These are phyloP conservation scores for Rhodotorula sphaerocarpa DNA, from an alignment of 768 basidiomycete species.

Conservation along the genomic window DNA sequence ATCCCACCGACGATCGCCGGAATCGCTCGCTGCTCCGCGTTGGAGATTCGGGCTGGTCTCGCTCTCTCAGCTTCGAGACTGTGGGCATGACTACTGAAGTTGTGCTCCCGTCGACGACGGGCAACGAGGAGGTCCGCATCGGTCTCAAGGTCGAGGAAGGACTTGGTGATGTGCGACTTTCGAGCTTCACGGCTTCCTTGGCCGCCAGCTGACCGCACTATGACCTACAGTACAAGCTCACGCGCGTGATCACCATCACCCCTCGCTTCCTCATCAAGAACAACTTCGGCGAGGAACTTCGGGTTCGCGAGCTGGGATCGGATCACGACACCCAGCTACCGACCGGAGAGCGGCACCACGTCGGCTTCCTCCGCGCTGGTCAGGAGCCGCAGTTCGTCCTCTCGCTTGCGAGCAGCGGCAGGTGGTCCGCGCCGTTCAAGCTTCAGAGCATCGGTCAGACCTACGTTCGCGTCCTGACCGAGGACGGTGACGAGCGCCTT, in stretches of 20 bases:
- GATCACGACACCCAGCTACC: constrained; percentile 56
- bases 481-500: constrained; percentile 48
- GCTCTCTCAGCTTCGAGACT: constrained; percentile 84
- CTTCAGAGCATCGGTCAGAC: constrained; percentile 81
- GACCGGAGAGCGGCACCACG: constrained; percentile 60
- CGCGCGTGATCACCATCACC: constrained; percentile 81
- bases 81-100: constrained; percentile 82
- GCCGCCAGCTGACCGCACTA: background rate
- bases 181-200: too few species aligned
- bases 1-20: constrained; percentile 61
- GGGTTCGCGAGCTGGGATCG: constrained; percentile 79
- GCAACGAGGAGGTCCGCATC: constrained; percentile 58
- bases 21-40: constrained; percentile 76
- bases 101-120: constrained; percentile 57
- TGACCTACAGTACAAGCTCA: constrained; percentile 63
- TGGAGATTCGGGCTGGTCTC: constrained; percentile 76
- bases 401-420: constrained; percentile 71
- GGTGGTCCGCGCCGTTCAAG: constrained; percentile 88
- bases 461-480: constrained; percentile 58
- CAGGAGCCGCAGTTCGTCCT: constrained; percentile 70
- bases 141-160: constrained; percentile 91
- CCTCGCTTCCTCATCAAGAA: constrained; percentile 90
- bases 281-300: constrained; percentile 58
- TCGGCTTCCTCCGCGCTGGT: constrained; percentile 60
- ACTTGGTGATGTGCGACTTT: constrained; percentile 58